A percentile compares a stretch with the other conserved stretches of the same genome.
Conservation (phyloP, 352 stramenopile genomes). For the Pythium sp. region DNA sequence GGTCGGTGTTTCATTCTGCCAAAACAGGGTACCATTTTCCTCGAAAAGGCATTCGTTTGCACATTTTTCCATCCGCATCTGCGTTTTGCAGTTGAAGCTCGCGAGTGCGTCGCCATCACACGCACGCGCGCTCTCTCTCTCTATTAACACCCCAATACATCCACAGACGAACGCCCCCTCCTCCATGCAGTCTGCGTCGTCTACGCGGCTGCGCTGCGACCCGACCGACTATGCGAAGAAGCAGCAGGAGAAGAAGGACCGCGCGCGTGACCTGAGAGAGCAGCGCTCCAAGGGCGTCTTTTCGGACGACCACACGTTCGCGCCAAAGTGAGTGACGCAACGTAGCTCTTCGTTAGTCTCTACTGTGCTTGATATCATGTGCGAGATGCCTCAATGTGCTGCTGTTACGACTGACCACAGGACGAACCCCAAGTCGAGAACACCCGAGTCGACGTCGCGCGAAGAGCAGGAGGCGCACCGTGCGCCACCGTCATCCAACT, state of each 20-base stretch:
- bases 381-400: background rate
- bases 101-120: background rate
- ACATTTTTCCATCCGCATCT: background rate
- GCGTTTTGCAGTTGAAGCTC: background rate
- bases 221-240: slow-evolving; percentile 79
- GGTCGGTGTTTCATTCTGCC: background rate
- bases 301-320: slow-evolving; percentile 76
- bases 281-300: slow-evolving; percentile 65
- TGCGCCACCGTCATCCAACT: slow-evolving; percentile 15
- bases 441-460: slow-evolving; percentile 35
- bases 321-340: slow-evolving; percentile 46
- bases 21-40: background rate
- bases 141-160: background rate
- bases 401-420: slow-evolving; percentile 15
- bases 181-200: slow-evolving; percentile 16
- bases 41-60: background rate
- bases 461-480: slow-evolving; percentile 42
- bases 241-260: slow-evolving; percentile 76
- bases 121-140: background rate
- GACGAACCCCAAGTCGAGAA: slow-evolving; percentile 41
- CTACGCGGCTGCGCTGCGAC: slow-evolving; percentile 64
- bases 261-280: slow-evolving; percentile 69
- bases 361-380: background rate
- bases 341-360: background rate
- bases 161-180: background rate